Base-by-base conservation (phyloP, 2,329 filamentous ascomycete genomes). In the Rachicladosporium sp. region DNA sequence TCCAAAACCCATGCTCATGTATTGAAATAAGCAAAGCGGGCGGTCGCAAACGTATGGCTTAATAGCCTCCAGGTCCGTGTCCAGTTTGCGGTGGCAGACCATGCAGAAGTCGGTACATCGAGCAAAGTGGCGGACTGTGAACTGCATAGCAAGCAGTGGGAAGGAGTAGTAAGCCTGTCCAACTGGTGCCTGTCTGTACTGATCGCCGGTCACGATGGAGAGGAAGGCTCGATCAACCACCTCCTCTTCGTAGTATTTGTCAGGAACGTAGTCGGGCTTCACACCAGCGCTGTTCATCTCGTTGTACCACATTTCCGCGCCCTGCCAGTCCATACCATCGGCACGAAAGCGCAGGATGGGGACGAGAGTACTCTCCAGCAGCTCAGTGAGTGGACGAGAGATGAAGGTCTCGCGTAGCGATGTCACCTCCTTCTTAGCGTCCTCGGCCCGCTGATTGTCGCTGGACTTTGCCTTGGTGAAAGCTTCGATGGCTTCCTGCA, bases 51-150 rank as follows among this genome's bases (percentile, higher is more conserved):
- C 85, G 45, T 71, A 70, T 2, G 82, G 82, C 49, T 83, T 85
- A 43, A 87, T 65, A 2, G 80, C 75, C 50, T 80, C 75, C 30
- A 89, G 78, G 0, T 74, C 71, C 2, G 69, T 69, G 1, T 73
- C 59, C 29, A 84, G 70, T 48, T 71, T 79, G 48, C 73, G 73
- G 58, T 93, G 83, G 52, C 88, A 95, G 15, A 88, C 78, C 40
- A 93, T 71, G 58, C 88, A 95, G 58, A 89, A 93, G 39, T 91
- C 78, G 0, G 83, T 86, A 56, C 85, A 94, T 43, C 76, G 78
- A 6, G 82, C 73, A 43, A 94, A 76, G 51, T 87, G 82, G 1
- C 80, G 77, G 19, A 93, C 65, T 0, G 78, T 70, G 49, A 88
- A 91, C 47, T 93, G 82, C 70, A 85, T 83, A 1, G 67, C 68